phyloP scores from a whole-genome alignment of 495 filamentous ascomycete genomes.

The Penicillium atrosanguineum region DNA sequence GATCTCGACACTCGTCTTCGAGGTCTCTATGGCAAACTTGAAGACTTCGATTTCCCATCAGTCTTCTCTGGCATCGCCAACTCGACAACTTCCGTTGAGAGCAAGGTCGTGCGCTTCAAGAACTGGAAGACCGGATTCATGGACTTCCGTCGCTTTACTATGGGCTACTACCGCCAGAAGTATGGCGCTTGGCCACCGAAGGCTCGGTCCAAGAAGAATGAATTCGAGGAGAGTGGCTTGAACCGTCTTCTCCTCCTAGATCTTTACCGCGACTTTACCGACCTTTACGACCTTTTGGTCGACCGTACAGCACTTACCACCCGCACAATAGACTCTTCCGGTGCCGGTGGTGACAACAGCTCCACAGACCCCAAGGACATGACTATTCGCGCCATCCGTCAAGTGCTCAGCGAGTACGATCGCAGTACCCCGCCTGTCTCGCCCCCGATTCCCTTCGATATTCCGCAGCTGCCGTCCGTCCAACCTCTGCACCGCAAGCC shows the following conservation, averaged over 20 bases:
- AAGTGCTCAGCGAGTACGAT: slow-evolving; percentile 82
- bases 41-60: slow-evolving; percentile 86
- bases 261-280: slow-evolving; percentile 81
- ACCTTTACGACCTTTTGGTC: slow-evolving; percentile 84
- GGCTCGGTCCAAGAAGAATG: slow-evolving; percentile 86
- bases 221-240: slow-evolving; percentile 78
- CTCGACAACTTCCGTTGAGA: slow-evolving; percentile 68
- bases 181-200: slow-evolving; percentile 96
- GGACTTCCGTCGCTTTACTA: slow-evolving; percentile 69
- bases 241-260: slow-evolving; percentile 79
- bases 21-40: slow-evolving; percentile 64
- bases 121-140: slow-evolving; percentile 74
- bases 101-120: slow-evolving; percentile 77
- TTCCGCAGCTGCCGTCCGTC: slow-evolving; percentile 72
- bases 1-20: slow-evolving; percentile 69
- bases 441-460: slow-evolving; percentile 88
- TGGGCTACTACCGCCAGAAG: slow-evolving; percentile 74
- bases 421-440: slow-evolving; percentile 81
- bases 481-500: slow-evolving; percentile 57
- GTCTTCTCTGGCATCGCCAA: slow-evolving; percentile 86
- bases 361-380: slow-evolving; percentile 43
- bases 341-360: slow-evolving; percentile 23
- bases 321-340: slow-evolving; percentile 44
- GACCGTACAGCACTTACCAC: slow-evolving; percentile 63
- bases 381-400: slow-evolving; percentile 58